Conservation (phyloP, 192 early-diverging fungal genomes). For the Backusella sp. region DNA sequence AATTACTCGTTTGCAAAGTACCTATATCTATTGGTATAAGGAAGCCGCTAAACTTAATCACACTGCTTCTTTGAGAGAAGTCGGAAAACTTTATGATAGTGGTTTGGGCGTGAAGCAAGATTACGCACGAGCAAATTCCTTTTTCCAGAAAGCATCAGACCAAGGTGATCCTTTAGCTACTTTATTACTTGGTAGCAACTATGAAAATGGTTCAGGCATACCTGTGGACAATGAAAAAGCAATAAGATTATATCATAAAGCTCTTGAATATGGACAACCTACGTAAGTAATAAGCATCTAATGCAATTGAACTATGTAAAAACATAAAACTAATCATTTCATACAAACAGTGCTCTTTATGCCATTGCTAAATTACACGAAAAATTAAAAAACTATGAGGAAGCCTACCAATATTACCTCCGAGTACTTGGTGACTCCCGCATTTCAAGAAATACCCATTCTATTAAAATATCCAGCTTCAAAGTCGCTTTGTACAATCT, state of each 20-base stretch:
- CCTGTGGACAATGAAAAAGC: slow-evolving; percentile 29
- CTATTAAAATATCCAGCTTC: slow-evolving; percentile 22
- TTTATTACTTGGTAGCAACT: slow-evolving; percentile 35
- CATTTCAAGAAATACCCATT: slow-evolving; percentile 1
- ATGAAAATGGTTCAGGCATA: slow-evolving; percentile 42
- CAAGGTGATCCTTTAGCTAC: slow-evolving; percentile 34
- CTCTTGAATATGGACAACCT: slow-evolving; percentile 22
- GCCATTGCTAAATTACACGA: slow-evolving; percentile 34
- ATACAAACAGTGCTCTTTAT: slow-evolving; percentile 25
- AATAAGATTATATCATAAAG: slow-evolving; percentile 29
- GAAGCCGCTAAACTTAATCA: slow-evolving; percentile 39
- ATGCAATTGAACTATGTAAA: neutral
- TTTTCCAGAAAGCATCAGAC: slow-evolving; percentile 37
- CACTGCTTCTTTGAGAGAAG: slow-evolving; percentile 25
- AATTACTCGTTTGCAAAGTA: neutral
- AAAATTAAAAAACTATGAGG: slow-evolving; percentile 22
- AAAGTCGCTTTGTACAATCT: slow-evolving; percentile 34
- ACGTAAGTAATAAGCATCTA: slow-evolving; percentile 17
- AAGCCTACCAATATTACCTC: slow-evolving; percentile 28
- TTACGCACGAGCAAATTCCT: slow-evolving; percentile 28
- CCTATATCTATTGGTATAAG: slow-evolving; percentile 29
- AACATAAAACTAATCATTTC: neutral
- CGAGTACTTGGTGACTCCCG: slow-evolving; percentile 20
- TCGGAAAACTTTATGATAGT: slow-evolving; percentile 36
- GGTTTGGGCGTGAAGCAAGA: slow-evolving; percentile 35